Base-by-base conservation (phyloP, 2,329 filamentous ascomycete genomes). In the Byssochlamys sp. region DNA sequence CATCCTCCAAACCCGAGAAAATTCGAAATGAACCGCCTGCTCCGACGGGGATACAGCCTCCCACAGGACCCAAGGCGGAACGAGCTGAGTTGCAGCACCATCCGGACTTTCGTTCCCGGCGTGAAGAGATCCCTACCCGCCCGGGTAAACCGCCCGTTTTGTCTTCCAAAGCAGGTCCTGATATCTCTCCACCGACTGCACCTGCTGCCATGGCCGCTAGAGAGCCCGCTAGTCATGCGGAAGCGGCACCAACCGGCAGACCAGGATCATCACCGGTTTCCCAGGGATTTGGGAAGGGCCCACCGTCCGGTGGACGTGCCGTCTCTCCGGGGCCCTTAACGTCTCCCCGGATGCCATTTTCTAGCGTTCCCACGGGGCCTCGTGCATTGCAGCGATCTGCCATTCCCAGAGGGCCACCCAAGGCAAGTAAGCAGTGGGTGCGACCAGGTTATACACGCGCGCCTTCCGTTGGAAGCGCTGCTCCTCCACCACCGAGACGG, bases 41-140 rank as follows among this genome's bases (percentile, higher is more conserved):
- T 14, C 62, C 63, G 3, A 59, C 62, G 2, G 54, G 65, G 1
- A 67, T 71, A 39, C 71, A 73, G 29, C 73, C 75, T 11, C 75
- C 75, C 10, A 77, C 75, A 7, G 73, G 72, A 10, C 76, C 76
- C 7, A 77, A 76, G 59, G 75, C 75, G 9, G 71, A 73, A n/a
- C 68, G 76, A 25, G 61, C 56, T 19, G 65, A 70, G 10, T 48
- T 61, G 10, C 63, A 65, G 39, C 62, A 63, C 25, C 54, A 61
- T 3, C 54, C 64, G 14, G 68, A 73, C 11, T 56, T 62, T 53
- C 66, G 65, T 12, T 29, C 60, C 25, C 65, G 67, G 45, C 66
- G 63, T n/a, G 63, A 68, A 19, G 69, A 72, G 19, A 58, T 63
- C n/a, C 52, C 63, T 6, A 31, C 63, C 19, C 72, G 69, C 5